Conservation (phyloP, 495 filamentous ascomycete genomes). For the Daldinia concentrica region DNA sequence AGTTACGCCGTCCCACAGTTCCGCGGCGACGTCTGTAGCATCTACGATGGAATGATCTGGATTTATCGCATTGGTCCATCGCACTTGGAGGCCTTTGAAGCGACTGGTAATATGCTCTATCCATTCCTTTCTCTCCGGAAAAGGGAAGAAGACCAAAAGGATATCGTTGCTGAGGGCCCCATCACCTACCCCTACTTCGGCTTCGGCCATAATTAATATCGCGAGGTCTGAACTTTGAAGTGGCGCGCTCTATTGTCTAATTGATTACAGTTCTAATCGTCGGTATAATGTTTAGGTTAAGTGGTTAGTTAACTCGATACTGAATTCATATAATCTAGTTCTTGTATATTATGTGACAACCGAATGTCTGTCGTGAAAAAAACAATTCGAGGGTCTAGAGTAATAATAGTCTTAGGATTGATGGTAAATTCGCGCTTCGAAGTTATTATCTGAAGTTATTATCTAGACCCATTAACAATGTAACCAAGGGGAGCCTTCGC, state of each 20-base stretch:
- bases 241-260: background rate
- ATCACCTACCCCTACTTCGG: background rate
- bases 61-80: conserved; percentile 36
- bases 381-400: background rate
- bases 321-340: background rate
- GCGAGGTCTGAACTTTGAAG: background rate
- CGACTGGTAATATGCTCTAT: conserved; percentile 32
- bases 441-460: background rate
- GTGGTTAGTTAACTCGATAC: background rate
- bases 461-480: conserved; percentile 1
- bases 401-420: background rate
- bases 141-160: conserved; percentile 27
- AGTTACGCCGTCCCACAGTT: conserved; percentile 45
- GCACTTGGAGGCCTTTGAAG: conserved; percentile 46
- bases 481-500: conserved; percentile 11
- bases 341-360: background rate
- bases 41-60: conserved; percentile 3
- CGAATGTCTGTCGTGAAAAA: background rate
- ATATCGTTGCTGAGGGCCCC: conserved; percentile 34
- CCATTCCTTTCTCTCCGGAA: conserved; percentile 37
- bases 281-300: background rate
- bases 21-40: background rate
- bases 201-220: no score
- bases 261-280: background rate
- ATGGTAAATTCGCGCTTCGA: background rate